Evolutionary conservation across 768 basidiomycete genomes (phyloP).

Genomic region (Rhodotorula graminis): DNA sequence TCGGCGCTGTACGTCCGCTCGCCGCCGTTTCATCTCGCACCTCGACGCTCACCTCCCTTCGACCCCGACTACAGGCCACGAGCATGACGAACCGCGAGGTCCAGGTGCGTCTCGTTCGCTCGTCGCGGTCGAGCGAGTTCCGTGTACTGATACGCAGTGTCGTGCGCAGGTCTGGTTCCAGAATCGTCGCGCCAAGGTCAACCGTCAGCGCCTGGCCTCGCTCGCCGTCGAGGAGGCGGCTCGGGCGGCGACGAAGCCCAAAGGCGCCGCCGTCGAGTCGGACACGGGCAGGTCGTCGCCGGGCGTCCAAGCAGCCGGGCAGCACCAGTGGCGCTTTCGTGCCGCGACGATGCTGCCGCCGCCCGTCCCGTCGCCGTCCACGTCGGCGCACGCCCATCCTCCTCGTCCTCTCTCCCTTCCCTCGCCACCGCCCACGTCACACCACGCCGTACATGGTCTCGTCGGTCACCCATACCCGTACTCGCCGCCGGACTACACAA

Average conservation of each 20-base stretch:
- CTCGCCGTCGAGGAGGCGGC: not conserved
- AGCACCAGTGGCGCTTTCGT: slow-evolving; percentile 14
- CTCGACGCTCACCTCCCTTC: slow-evolving; percentile 23
- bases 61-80: slow-evolving; percentile 40
- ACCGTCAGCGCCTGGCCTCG: slow-evolving; percentile 1
- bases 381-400: not conserved
- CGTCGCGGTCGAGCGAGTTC: too few species aligned
- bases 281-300: not conserved
- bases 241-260: not conserved
- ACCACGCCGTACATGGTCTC: not conserved
- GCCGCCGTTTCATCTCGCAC: not conserved
- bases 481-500: not conserved
- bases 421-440: not conserved
- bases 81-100: slow-evolving; percentile 50
- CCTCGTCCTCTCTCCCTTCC: not conserved
- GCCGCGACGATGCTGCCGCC: not conserved
- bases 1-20: slow-evolving; percentile 3
- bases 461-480: not conserved
- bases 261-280: not conserved
- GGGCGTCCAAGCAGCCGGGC: not conserved
- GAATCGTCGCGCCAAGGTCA: slow-evolving; percentile 37
- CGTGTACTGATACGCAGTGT: too few species aligned
- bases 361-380: not conserved
- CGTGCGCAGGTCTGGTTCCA: slow-evolving; percentile 44
- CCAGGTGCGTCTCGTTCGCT: slow-evolving; percentile 6